Base-by-base conservation (phyloP, 768 basidiomycete species). In the Mycena venus region DNA sequence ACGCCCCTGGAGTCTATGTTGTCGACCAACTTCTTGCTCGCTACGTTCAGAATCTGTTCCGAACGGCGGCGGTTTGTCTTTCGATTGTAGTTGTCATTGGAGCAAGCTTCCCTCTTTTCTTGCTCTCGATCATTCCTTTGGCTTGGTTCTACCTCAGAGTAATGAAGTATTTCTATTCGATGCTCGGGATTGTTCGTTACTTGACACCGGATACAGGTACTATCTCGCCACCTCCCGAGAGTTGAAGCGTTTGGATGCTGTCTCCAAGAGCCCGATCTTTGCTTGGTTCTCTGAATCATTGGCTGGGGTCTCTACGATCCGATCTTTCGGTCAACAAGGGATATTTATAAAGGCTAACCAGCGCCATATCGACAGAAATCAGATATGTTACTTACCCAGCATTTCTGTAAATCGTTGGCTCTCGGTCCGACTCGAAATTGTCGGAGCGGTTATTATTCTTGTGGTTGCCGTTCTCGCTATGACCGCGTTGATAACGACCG, bases 231-330 rank as follows among this genome's bases (percentile, higher is more conserved):
- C 95, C 0, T 95, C 94, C 1, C 92, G 96, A 29, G 96, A 97
- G 81, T 88, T 97, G 29, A 96, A 97, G 81, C 94, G 96, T 17
- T 87, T 97, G 17, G 96, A 97, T 76, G 94, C 96, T 0, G 93
- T 96, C 29, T 95, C 95, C 7, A 92, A 95, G 44, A 96, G 95
- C 0, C 97, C 97, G 1, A 96, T 99, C 71, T 97, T 98, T 82
- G 93, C 93, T 0, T 94, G 93, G 92, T 95, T 95, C 80, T 93
- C 93, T 2, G 95, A 95, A 80, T 93, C 90, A 3, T 84, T 92
- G 42, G 88, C 90, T 4, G 96, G 96, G 8, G 82, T 96, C 42
- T 91, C 94, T 0, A 96, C 95, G 74, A 96, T 97, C 77, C 90
- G 95, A 0, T 95, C 95, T 0, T 97, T 93, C 85, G 83, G 86